Conservation (phyloP, 1,284 basidiomycete species). For the Boletus smithii region DNA sequence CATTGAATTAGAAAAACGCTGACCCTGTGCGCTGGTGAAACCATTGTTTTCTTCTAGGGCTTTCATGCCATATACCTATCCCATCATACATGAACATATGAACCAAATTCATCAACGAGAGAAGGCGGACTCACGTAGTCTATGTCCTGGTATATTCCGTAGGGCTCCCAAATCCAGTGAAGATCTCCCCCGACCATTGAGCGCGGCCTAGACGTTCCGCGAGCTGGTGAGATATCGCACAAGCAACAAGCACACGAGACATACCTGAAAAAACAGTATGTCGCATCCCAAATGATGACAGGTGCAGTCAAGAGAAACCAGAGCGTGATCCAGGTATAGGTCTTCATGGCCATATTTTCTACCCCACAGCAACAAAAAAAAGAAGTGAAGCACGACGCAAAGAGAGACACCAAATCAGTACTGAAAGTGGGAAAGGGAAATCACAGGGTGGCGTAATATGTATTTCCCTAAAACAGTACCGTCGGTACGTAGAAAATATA, state of each 20-base stretch:
- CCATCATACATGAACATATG: conserved; percentile 22
- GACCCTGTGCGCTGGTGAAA: conserved; percentile 86
- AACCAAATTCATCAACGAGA: background rate
- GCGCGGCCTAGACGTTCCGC: conserved; percentile 42
- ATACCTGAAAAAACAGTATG: conserved; percentile 72
- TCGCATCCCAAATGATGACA: conserved; percentile 65
- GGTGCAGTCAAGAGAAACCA: conserved; percentile 66
- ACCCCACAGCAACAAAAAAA: too few species aligned
- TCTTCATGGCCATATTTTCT: conserved; percentile 45
- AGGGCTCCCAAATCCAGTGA: conserved; percentile 86
- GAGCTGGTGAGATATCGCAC: background rate
- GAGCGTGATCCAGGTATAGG: conserved; percentile 58
- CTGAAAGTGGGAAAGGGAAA: too few species aligned
- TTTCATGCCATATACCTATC: conserved; percentile 69
- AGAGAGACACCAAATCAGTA: too few species aligned
- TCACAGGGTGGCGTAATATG: too few species aligned
- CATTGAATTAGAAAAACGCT: conserved; percentile 22
- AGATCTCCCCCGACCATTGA: conserved; percentile 78
- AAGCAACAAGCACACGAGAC: background rate
- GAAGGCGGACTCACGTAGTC: conserved; percentile 49
- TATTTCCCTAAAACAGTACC: too few species aligned
- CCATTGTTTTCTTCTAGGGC: conserved; percentile 66
- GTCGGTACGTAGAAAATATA: too few species aligned
- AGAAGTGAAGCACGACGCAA: too few species aligned
- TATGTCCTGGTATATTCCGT: conserved; percentile 72